Conservation (phyloP, 345 rosid genomes). For the Salix koriyanagi region DNA sequence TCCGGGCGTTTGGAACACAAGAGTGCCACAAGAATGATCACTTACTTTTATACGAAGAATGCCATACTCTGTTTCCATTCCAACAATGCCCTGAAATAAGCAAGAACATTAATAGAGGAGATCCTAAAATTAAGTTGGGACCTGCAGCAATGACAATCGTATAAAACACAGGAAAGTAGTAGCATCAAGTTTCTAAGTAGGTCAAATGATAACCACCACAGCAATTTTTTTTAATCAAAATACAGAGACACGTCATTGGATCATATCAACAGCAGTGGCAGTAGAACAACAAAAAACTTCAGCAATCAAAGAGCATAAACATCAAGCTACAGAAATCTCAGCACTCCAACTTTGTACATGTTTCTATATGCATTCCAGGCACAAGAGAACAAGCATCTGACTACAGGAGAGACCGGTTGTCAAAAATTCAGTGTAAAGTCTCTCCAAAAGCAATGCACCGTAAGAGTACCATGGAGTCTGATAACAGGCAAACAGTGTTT, state of each 20-base stretch:
- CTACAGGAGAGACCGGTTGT: neutral
- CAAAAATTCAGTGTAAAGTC: neutral
- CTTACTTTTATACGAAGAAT: constrained; percentile 77
- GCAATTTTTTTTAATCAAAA: neutral
- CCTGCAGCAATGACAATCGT: neutral
- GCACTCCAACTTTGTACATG: neutral
- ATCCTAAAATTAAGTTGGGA: neutral
- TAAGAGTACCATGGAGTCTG: neutral
- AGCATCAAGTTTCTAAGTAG: neutral
- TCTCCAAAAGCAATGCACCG: neutral
- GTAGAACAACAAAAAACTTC: neutral
- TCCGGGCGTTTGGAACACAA: neutral
- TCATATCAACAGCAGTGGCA: neutral
- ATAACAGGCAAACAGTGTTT: neutral
- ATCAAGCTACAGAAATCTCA: neutral
- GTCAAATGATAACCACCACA: neutral
- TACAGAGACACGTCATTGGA: neutral
- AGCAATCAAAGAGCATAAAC: neutral
- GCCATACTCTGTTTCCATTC: constrained; percentile 74
- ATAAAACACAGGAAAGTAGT: neutral
- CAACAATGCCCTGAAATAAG: constrained; percentile 66
- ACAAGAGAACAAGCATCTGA: neutral
- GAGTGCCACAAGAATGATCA: constrained; percentile 2
- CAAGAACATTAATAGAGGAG: neutral
- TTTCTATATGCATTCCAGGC: neutral